Base-by-base conservation (phyloP, 2,329 filamentous ascomycete genomes). In the Diaporthe nobilis region DNA sequence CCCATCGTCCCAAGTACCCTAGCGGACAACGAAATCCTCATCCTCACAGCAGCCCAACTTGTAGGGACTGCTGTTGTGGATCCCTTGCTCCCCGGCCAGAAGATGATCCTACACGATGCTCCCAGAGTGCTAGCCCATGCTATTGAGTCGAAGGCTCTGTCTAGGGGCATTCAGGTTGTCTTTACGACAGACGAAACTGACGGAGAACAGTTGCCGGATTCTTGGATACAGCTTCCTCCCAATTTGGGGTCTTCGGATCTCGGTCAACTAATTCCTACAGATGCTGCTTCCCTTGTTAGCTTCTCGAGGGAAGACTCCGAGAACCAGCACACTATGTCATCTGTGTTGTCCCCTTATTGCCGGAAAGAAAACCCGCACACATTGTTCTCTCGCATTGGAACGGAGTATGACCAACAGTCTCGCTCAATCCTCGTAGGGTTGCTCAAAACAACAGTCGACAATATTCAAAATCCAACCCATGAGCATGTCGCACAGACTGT, bases 241-340 rank as follows among this genome's bases (percentile, higher is more conserved):
- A 49, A 67, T 31, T 4, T 49, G 20, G 44, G 42, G 20, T 49
- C 61, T n/a, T 49, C 17, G 17, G 42, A 49, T 2, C 42, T 67
- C 20, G 5, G 20, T n/a, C 42, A 31, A 31, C 12, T 49, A 1
- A 12, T 67, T 5, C 61, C 61, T 1, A 15, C 61, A 4, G 42
- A 67, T n/a, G 25, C 28, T 49, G 61, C 61, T 49, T 67, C 61
- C 0, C 25, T 67, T n/a, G 44, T 67, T 10, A 34, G 42, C 9
- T 49, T 67, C 44, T 67, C 61, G 5, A 28, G 12, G n/a, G 44
- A 34, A 67, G 39, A 49, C 8, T 49, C 42, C 7, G 39, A 34
- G 15, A 67, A 49, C 15, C 42, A 49, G 42, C 25, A 49, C 25
- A 67, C 42, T 5, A n/a, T 67, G n/a, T 67, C 61, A 49, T 65